A percentile compares a stretch with the other conserved stretches of the same genome.
Conservation (phyloP, 2,329 filamentous ascomycete species). For the Cladophialophora carrionii region DNA sequence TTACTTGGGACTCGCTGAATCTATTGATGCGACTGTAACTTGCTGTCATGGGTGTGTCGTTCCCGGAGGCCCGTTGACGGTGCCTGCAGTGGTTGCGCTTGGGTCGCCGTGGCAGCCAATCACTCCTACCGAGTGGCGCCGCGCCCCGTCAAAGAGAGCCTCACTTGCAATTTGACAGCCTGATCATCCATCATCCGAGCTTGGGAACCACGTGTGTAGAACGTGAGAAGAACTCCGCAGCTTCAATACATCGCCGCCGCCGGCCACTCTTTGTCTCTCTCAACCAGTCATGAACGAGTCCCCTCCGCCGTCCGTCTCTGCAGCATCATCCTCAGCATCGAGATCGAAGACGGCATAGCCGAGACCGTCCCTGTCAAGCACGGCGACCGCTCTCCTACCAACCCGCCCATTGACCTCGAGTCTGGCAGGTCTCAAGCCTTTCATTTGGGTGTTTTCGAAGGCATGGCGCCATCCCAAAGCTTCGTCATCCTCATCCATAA, state of each 20-base stretch:
- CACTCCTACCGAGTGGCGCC: conserved; percentile 3
- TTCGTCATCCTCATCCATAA: conserved; percentile 19
- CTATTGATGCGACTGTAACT: conserved; percentile 4
- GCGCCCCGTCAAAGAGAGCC: background rate
- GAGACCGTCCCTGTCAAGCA: conserved; percentile 58
- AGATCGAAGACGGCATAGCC: conserved; percentile 62
- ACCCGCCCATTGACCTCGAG: conserved; percentile 61
- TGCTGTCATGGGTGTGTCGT: conserved; percentile 1
- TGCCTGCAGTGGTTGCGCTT: conserved; percentile 3
- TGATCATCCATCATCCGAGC: conserved; percentile 15
- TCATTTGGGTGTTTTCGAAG: conserved; percentile 51
- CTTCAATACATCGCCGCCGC: background rate
- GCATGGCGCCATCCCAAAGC: conserved; percentile 50
- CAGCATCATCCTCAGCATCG: conserved; percentile 45
- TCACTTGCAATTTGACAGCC: conserved; percentile 11
- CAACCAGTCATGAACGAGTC: conserved; percentile 32
- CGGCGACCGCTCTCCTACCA: conserved; percentile 57
- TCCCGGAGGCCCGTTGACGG: background rate
- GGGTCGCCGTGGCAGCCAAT: conserved; percentile 2
- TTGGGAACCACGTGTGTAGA: conserved; percentile 1
- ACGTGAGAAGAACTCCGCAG: background rate
- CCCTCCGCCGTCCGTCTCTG: conserved; percentile 40
- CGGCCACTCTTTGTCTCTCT: background rate
- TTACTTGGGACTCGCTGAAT: background rate
- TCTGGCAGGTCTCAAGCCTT: conserved; percentile 49